phyloP scores from a whole-genome alignment of 306 rosid genomes.

The Trichosanthes truncata region DNA sequence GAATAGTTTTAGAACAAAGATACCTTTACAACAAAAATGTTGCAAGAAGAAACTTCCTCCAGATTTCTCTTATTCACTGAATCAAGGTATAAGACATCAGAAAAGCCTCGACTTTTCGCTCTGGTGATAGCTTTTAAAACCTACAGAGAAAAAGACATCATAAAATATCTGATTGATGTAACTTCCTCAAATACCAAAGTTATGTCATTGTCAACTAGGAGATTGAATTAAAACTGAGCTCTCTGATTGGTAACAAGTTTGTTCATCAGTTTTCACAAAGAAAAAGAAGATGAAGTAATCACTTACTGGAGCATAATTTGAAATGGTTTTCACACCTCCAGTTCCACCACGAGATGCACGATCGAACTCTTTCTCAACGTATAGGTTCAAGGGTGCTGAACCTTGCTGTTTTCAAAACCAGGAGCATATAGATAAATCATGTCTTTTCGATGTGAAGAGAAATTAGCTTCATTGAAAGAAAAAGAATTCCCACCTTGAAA shows the following conservation, averaged over 20 bases:
- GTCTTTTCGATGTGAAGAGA: neutral
- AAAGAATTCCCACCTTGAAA: conserved; percentile 42
- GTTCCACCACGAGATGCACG: conserved; percentile 82
- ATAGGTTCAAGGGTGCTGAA: conserved; percentile 65
- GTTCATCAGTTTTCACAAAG: neutral
- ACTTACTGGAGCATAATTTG: conserved; percentile 79
- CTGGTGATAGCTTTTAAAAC: conserved; percentile 55
- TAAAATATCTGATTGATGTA: neutral
- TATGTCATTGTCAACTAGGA: neutral
- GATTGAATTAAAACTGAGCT: neutral
- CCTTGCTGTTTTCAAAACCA: conserved; percentile 45
- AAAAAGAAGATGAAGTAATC: neutral
- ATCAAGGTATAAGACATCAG: conserved; percentile 81
- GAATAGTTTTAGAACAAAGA: neutral
- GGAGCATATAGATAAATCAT: neutral
- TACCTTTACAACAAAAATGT: conserved; percentile 76
- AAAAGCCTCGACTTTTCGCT: conserved; percentile 70
- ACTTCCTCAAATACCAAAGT: neutral
- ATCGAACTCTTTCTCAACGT: conserved; percentile 62
- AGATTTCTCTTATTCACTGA: conserved; percentile 45
- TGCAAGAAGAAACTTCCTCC: conserved; percentile 92
- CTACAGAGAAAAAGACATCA: conserved; percentile 18
- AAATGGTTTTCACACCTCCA: conserved; percentile 67
- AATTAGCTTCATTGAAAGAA: neutral
- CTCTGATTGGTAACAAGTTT: neutral